phyloP scores from a whole-genome alignment of 805 yeast species.

The Candida corydali region DNA sequence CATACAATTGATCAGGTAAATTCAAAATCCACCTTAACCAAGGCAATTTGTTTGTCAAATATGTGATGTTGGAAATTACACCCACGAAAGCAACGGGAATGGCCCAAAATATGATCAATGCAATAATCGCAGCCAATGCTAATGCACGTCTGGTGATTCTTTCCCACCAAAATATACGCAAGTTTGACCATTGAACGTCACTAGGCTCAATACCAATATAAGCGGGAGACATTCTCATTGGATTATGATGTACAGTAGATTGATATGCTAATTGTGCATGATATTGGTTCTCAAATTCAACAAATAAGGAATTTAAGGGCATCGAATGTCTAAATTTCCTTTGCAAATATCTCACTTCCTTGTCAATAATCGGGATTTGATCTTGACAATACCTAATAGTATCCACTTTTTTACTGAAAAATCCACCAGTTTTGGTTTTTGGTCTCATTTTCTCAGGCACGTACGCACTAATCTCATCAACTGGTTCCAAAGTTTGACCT shows the following conservation, averaged over 20 bases:
- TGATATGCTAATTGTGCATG: constrained; percentile 72
- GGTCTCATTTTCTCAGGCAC: constrained; percentile 71
- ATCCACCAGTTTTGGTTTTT: constrained; percentile 45
- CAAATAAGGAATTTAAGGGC: constrained; percentile 78
- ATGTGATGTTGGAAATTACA: constrained; percentile 80
- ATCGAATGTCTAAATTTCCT: constrained; percentile 39
- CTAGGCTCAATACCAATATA: constrained; percentile 60
- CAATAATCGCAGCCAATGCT: constrained; percentile 51
- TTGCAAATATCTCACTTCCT: constrained; percentile 56
- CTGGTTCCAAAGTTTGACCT: constrained; percentile 41
- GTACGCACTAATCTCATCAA: constrained; percentile 48
- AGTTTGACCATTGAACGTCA: constrained; percentile 65
- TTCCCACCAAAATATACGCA: constrained; percentile 82
- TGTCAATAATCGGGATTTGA: constrained; percentile 52
- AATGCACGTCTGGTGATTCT: constrained; percentile 49
- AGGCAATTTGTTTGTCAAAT: constrained; percentile 62
- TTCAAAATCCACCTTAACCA: constrained; percentile 74
- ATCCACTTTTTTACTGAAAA: constrained; percentile 50
- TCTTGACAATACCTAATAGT: constrained; percentile 55
- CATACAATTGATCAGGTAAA: constrained; percentile 66
- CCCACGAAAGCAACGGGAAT: constrained; percentile 98
- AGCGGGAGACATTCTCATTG: constrained; percentile 58
- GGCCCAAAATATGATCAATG: constrained; percentile 80
- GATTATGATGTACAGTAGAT: constrained; percentile 58
- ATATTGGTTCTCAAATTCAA: constrained; percentile 74